Percentiles rank a stretch among this genome's conserved stretches.
Evolutionary conservation across 768 basidiomycete genomes (phyloP).

Genomic region (Pleurotus platypus): DNA sequence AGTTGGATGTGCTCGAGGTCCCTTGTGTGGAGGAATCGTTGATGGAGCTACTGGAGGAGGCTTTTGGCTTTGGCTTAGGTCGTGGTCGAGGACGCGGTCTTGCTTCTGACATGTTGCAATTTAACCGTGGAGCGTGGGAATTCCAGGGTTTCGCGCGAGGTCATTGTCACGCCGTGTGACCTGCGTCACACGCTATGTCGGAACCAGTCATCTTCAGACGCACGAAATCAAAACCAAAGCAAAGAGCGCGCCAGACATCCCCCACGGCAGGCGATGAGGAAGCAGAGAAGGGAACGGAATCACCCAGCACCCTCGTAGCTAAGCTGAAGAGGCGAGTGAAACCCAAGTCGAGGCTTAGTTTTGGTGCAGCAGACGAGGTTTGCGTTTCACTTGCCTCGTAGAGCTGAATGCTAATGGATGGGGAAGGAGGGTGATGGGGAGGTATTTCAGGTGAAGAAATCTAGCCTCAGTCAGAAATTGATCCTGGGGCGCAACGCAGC

Average conservation of each 20-base stretch:
- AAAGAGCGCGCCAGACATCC: slow-evolving; percentile 36
- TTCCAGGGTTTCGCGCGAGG: slow-evolving; percentile 16
- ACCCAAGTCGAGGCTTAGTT: slow-evolving; percentile 69
- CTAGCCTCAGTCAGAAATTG: slow-evolving; percentile 66
- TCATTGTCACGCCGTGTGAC: slow-evolving; percentile 32
- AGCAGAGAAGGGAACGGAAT: slow-evolving; percentile 36
- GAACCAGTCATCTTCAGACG: slow-evolving; percentile 49
- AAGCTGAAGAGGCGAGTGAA: slow-evolving; percentile 74
- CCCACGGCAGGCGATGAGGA: slow-evolving; percentile 29
- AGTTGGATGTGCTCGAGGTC: slow-evolving; percentile 19
- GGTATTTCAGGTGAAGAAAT: slow-evolving; percentile 79
- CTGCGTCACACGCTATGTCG: slow-evolving; percentile 26
- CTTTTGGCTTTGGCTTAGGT: slow-evolving; percentile 42
- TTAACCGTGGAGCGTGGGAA: slow-evolving; percentile 38
- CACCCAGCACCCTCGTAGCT: slow-evolving; percentile 57
- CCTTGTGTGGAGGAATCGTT: slow-evolving; percentile 10
- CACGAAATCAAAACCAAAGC: slow-evolving; percentile 37
- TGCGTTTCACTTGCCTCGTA: slow-evolving; percentile 17
- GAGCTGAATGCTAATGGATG: slow-evolving; percentile 22
- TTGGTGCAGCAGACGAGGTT: slow-evolving; percentile 71
- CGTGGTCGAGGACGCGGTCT: slow-evolving; percentile 50
- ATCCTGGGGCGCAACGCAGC: slow-evolving; percentile 52
- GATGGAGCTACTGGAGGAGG: slow-evolving; percentile 8
- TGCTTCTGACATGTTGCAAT: slow-evolving; percentile 24
- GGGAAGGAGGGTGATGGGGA: slow-evolving; percentile 56